Evolutionary conservation across 2,329 filamentous ascomycete genomes (phyloP), one percentile per base, ranked within the genome.

Genomic region (Penicillium rolfsii): DNA sequence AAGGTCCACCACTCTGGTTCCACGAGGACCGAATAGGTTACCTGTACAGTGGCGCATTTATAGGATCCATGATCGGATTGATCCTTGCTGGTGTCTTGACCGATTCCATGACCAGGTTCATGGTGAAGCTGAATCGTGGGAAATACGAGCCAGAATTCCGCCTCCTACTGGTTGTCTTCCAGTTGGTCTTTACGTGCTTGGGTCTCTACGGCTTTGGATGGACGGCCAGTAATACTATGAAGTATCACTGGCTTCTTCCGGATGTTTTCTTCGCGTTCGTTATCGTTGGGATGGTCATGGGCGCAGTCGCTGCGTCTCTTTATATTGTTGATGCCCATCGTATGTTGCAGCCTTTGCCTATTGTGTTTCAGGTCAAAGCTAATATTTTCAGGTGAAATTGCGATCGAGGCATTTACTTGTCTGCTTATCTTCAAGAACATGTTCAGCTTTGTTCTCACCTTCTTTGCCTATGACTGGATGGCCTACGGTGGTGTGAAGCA

Each of bases 261-360:
- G 86, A 94, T 55, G 84, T 92, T 49, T 97, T 95, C 76, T 95
- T 97, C 68, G 90, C 85, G 0, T 84, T 95, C 58, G 88, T 95
- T 73, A 91, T 97, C 8, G 88, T 89, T 62, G 92, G 91, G 2
- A 97, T 97, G 91, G 92, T 97, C 0, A 88, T 96, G 71, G 93
- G 93, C 0, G 91, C 93, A 1, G 92, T 97, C 2, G 89, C 91
- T 1, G 90, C 88, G 63, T 91, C 91, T 0, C 80, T 97, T 26
- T 98, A 98, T 73, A 89, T 97, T 71, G 91, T 97, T 7, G 94
- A 97, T 78, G 93, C 93, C 0, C 94, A 97, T 77, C 89, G 93
- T 89, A 79, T 76, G 87, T 84, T 8, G 48, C 38, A 28, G 36
- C 43, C n/a, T 7, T 55, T 62, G 52, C 35, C 19, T 40, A 38